Conservation (phyloP, 2,329 filamentous ascomycete species). For the Ophiocordyceps camponoti-floridani region DNA sequence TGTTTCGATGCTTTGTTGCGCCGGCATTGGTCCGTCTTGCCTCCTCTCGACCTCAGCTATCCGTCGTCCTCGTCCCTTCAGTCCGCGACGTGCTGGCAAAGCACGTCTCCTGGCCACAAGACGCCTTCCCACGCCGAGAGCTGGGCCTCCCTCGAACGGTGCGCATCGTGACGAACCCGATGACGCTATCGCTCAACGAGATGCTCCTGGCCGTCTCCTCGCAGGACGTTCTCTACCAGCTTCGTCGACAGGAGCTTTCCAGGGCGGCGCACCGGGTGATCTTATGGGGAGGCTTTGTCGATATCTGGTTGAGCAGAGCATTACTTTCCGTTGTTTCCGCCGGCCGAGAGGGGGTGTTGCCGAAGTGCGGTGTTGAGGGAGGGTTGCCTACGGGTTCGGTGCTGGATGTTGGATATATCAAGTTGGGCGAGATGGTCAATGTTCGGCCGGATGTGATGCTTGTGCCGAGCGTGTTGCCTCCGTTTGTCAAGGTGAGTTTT, state of each 20-base stretch:
- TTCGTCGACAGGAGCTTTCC: slow-evolving; percentile 52
- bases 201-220: slow-evolving; percentile 63
- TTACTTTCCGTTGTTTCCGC: slow-evolving; percentile 79
- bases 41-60: slow-evolving; percentile 53
- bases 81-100: slow-evolving; percentile 67
- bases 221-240: slow-evolving; percentile 69
- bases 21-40: slow-evolving; percentile 54
- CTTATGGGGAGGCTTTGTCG: slow-evolving; percentile 53
- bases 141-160: slow-evolving; percentile 63
- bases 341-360: slow-evolving; percentile 49
- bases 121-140: slow-evolving; percentile 46
- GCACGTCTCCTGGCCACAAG: slow-evolving; percentile 69
- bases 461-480: slow-evolving; percentile 63
- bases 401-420: slow-evolving; percentile 69
- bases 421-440: slow-evolving; percentile 79
- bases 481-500: slow-evolving; percentile 63
- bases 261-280: slow-evolving; percentile 20
- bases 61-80: slow-evolving; percentile 68
- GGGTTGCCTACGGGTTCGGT: slow-evolving; percentile 53
- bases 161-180: slow-evolving; percentile 73
- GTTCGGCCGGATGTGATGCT: slow-evolving; percentile 73
- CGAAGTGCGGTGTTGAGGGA: slow-evolving; percentile 42
- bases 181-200: slow-evolving; percentile 80
- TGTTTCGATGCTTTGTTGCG: slow-evolving; percentile 70
- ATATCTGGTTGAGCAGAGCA: slow-evolving; percentile 74